A percentile compares a stretch with the other conserved stretches of the same genome.
Evolutionary conservation across 352 stramenopile genomes (phyloP).

Genomic region (Phytophthora parvispora): DNA sequence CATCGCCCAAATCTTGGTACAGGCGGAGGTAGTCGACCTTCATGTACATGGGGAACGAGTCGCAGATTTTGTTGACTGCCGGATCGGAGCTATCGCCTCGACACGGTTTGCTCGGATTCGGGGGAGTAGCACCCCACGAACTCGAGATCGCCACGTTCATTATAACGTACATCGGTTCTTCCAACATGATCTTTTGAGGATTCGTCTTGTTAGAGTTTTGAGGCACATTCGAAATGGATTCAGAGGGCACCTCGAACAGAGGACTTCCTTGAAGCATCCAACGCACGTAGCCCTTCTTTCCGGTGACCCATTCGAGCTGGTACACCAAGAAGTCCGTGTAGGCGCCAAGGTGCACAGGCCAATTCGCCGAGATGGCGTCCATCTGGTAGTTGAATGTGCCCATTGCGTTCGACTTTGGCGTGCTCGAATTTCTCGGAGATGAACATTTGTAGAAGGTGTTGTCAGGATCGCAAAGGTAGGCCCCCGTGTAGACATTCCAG

Average conservation of each 20-base stretch:
- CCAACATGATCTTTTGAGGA: conserved; percentile 55
- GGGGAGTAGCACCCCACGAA: conserved; percentile 48
- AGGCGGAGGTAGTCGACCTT: conserved; percentile 90
- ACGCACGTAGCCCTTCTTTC: conserved; percentile 44
- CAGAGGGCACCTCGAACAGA: conserved; percentile 80
- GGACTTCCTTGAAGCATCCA: conserved; percentile 79
- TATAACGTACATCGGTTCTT: conserved; percentile 68
- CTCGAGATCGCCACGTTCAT: conserved; percentile 62
- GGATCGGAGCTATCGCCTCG: conserved; percentile 31
- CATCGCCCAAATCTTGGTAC: conserved; percentile 69
- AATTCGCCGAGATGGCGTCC: conserved; percentile 70
- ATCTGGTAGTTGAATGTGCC: conserved; percentile 49
- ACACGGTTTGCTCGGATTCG: conserved; percentile 44
- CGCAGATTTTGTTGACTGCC: conserved; percentile 45
- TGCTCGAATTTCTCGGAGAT: conserved; percentile 28
- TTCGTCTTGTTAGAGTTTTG: conserved; percentile 46
- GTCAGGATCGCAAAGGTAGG: conserved; percentile 61
- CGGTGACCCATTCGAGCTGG: conserved; percentile 41
- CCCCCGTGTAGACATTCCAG: conserved; percentile 65
- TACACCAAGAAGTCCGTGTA: conserved; percentile 67
- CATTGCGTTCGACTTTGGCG: conserved; percentile 54
- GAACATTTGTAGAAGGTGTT: conserved; percentile 44
- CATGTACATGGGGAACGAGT: conserved; percentile 62
- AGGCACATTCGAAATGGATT: conserved; percentile 47
- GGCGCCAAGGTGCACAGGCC: conserved; percentile 67